phyloP scores from a whole-genome alignment of 2,329 filamentous ascomycete genomes.

The Balansia obtecta region DNA sequence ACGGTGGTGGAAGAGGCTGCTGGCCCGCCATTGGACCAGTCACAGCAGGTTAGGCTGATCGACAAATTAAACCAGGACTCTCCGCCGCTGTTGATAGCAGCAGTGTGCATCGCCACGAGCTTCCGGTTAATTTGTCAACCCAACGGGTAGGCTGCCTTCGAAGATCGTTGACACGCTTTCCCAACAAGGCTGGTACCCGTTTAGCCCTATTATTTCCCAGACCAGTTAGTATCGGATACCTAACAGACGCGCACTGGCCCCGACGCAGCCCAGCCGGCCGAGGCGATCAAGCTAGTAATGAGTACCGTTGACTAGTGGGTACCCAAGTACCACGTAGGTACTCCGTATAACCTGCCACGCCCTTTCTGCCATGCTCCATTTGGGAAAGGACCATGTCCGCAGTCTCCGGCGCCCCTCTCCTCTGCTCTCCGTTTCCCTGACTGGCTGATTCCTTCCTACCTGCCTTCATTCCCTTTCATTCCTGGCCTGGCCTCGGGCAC shows the following conservation, averaged over 20 bases:
- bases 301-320: not conserved
- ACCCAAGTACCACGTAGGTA: not conserved
- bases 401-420: not conserved
- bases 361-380: constrained; percentile 1
- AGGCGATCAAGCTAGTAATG: not conserved
- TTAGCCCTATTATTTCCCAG: not conserved
- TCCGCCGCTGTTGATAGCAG: too few relatives aligned
- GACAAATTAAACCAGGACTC: not conserved
- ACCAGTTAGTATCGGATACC: not conserved
- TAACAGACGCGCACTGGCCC: not conserved
- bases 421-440: not conserved
- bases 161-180: not conserved
- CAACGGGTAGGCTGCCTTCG: not conserved
- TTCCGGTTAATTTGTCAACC: not conserved
- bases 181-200: not conserved
- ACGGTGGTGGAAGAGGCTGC: not conserved
- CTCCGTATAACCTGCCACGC: constrained; percentile 1
- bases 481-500: too few relatives aligned
- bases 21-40: not conserved
- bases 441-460: not conserved
- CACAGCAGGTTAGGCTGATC: not conserved
- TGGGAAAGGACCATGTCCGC: not conserved
- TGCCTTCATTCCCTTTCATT: too few relatives aligned
- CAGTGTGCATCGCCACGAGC: too few relatives aligned
- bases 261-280: not conserved